These are phyloP conservation scores for Mortierella sp. DNA, from an alignment of 371 early-diverging fungal genomes.

Conservation along the genomic window DNA sequence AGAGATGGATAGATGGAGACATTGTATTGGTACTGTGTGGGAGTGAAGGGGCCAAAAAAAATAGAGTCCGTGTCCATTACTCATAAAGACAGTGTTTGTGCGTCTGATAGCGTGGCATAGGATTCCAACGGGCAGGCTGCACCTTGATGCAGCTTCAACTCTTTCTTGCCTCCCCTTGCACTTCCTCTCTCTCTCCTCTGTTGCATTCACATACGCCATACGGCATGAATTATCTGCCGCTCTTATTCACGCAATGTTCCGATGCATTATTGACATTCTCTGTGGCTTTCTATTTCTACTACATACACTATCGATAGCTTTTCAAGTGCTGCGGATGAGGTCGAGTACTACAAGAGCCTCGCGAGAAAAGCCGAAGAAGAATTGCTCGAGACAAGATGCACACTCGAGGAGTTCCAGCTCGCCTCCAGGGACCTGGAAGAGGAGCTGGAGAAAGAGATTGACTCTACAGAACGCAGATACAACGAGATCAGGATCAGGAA, in stretches of 20 bases:
- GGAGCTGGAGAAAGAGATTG: conserved; percentile 73
- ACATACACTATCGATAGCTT: conserved; percentile 42
- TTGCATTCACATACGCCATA: not conserved
- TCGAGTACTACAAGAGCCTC: conserved; percentile 68
- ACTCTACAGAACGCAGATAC: conserved; percentile 71
- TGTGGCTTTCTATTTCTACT: not conserved
- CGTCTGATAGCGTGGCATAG: conserved; percentile 1
- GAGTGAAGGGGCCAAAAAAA: not conserved
- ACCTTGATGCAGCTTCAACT: not conserved
- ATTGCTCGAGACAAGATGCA: conserved; percentile 68
- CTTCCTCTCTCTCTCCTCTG: not conserved
- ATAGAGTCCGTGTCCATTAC: conserved; percentile 7
- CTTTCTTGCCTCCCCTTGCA: not conserved
- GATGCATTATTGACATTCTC: not conserved
- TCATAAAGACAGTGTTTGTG: conserved; percentile 5
- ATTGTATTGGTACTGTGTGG: not conserved
- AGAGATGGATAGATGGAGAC: not conserved
- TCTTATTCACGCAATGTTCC: not conserved
- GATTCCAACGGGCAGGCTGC: conserved; percentile 5
- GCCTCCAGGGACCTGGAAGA: conserved; percentile 76
- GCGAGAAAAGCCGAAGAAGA: conserved; percentile 64
- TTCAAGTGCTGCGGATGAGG: conserved; percentile 66
- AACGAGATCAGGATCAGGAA: conserved; percentile 73
- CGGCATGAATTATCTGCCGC: not conserved
- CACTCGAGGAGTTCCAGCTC: conserved; percentile 73